Percentiles rank a stretch among this genome's conserved stretches.
These are phyloP conservation scores for Bolboschoenoplectus hybrid DNA, from an alignment of 202 grass and related monocot genomes.

Conservation along the genomic window DNA sequence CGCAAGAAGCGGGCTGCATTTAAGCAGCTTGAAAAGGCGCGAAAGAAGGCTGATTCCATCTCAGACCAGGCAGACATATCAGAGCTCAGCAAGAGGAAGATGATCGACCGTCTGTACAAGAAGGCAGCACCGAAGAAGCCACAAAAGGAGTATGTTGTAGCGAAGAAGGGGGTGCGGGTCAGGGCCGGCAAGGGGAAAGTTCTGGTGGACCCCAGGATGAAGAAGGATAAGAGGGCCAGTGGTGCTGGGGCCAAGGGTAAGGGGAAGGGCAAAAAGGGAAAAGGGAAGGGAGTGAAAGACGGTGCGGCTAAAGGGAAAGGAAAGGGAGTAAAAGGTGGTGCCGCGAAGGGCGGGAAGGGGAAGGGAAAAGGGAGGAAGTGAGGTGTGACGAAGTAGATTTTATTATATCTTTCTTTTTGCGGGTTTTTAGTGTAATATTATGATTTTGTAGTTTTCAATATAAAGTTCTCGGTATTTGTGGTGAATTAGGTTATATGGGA, in stretches of 20 bases:
- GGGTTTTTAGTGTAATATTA: slow-evolving; percentile 16
- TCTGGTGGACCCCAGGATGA: slow-evolving; percentile 86
- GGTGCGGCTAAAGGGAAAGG: slow-evolving; percentile 44
- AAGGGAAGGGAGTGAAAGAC: slow-evolving; percentile 48
- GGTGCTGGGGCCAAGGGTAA: slow-evolving; percentile 43
- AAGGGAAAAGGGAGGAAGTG: neutral
- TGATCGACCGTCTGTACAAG: slow-evolving; percentile 84
- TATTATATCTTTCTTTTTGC: slow-evolving; percentile 10
- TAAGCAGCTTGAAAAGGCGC: slow-evolving; percentile 71
- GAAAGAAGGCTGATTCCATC: slow-evolving; percentile 77
- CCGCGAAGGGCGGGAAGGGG: neutral
- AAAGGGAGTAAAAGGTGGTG: slow-evolving; percentile 40
- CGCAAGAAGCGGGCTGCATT: slow-evolving; percentile 73
- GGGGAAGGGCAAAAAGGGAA: slow-evolving; percentile 60
- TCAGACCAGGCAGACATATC: slow-evolving; percentile 85
- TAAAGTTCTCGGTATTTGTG: slow-evolving; percentile 8
- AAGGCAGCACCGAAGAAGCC: slow-evolving; percentile 87
- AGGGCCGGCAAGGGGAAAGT: slow-evolving; percentile 82
- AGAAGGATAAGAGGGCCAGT: slow-evolving; percentile 75
- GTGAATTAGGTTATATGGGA: slow-evolving; percentile 10
- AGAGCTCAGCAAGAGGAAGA: slow-evolving; percentile 77
- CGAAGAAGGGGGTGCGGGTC: slow-evolving; percentile 74
- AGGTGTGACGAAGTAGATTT: neutral
- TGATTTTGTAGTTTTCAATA: neutral
- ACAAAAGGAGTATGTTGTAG: slow-evolving; percentile 88